Percentiles rank a stretch among this genome's conserved stretches.
phyloP scores from a whole-genome alignment of 2,329 filamentous ascomycete genomes.

The Didymella arachidicola region DNA sequence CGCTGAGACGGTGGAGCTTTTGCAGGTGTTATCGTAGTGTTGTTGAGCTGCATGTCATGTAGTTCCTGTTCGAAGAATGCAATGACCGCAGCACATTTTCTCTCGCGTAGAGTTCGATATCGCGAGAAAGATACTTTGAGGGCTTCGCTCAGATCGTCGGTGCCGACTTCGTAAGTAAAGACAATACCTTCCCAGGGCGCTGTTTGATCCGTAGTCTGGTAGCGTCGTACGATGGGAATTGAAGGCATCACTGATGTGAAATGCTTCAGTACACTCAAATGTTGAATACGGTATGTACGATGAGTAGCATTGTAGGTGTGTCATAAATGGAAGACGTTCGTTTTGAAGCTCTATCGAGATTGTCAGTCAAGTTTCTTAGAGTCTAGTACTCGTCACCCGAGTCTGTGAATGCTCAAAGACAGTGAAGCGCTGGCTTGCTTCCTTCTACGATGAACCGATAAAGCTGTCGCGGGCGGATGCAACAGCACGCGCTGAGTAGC shows the following conservation, averaged over 20 bases:
- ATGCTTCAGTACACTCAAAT: not conserved
- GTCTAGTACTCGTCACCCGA: not conserved
- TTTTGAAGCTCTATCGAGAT: not conserved
- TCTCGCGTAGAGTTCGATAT: constrained; percentile 30
- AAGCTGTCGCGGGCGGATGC: not conserved
- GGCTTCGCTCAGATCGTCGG: constrained; percentile 35
- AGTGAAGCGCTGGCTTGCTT: not conserved
- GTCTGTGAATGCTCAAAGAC: not conserved
- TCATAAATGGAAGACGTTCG: not conserved
- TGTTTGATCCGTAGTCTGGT: constrained; percentile 31
- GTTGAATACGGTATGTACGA: no score
- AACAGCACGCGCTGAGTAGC: not conserved
- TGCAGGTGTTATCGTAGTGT: not conserved
- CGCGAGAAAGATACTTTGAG: constrained; percentile 33
- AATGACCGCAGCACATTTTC: constrained; percentile 41
- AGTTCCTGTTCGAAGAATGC: constrained; percentile 38
- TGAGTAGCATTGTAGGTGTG: not conserved
- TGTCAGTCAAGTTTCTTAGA: not conserved
- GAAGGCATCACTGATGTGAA: constrained; percentile 11
- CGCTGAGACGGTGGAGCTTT: not conserved
- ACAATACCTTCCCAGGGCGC: constrained; percentile 39
- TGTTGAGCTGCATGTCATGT: constrained; percentile 22
- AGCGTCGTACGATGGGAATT: constrained; percentile 26
- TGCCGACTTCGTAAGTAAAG: constrained; percentile 34
- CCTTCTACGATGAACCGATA: not conserved